Conservation (phyloP, 2,329 filamentous ascomycete genomes). For the Calonectria naviculata region DNA sequence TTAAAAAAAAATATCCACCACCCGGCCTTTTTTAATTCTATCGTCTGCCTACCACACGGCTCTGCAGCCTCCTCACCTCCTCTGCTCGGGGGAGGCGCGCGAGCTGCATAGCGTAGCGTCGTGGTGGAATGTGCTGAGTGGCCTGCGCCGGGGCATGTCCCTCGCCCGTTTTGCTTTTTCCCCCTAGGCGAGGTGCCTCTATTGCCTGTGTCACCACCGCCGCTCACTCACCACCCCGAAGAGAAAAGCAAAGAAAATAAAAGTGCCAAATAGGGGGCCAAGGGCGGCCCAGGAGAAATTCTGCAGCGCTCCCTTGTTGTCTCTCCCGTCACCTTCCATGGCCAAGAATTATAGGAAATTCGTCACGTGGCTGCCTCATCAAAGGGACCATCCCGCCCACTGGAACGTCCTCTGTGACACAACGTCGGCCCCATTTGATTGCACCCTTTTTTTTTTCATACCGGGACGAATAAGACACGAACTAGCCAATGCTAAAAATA, state of each 20-base stretch:
- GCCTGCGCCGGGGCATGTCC: background rate
- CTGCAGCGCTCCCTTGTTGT: constrained; percentile 2
- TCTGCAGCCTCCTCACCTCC: background rate
- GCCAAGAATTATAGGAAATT: background rate
- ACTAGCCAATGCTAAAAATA: background rate
- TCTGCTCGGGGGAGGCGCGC: background rate
- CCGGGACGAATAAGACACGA: background rate
- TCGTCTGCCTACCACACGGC: background rate
- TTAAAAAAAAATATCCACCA: constrained; percentile 8
- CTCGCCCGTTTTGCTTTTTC: constrained; percentile 1
- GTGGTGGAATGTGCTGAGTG: constrained; percentile 6
- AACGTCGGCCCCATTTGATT: background rate
- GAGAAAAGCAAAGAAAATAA: background rate
- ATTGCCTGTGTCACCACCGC: too few relatives aligned
- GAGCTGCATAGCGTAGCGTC: background rate
- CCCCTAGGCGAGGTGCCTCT: background rate
- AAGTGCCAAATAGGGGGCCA: background rate
- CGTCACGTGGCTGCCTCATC: background rate
- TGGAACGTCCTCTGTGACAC: background rate
- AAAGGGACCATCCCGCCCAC: background rate
- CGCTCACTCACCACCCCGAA: background rate
- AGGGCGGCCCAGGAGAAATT: background rate
- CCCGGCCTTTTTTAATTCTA: background rate
- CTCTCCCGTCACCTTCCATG: background rate
- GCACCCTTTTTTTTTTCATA: background rate